Base-by-base conservation (phyloP, 106 monocot genomes). In the Dactylorhiza incarnata region DNA sequence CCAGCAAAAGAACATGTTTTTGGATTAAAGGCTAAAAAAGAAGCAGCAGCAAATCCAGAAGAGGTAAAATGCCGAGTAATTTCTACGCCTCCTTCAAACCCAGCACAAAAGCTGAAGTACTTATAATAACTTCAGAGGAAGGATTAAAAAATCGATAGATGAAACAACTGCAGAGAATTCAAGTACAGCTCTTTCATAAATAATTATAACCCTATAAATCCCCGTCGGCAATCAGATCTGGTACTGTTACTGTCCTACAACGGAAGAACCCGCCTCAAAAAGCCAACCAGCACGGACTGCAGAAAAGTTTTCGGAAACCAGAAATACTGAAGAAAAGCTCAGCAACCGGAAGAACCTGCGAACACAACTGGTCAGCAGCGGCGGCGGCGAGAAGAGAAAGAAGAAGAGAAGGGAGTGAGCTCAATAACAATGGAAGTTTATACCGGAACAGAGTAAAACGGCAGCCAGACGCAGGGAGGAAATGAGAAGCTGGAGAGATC, bases 141-240 rank as follows among this genome's bases (percentile, higher is more conserved):
- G 13, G 3, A 65, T 26, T 65, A 65, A 65, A 65, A 65, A 65
- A 65, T 65, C 11, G 2, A 65, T 65, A 24, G 37, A 65, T 11
- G 12, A 25, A 29, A 59, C 9, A 19, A 9, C 20, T 59, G 58
- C 6, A n/a, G 19, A 14, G 65, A 65, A 69, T 44, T 69, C 45
- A 69, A 69, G 69, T 69, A 69, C 69, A 69, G 45, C 29, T 45
- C 69, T 69, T 46, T 46, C 43, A 17, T 14, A 69, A 69, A 69
- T 19, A 69, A 69, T 69, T 9, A 13, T 10, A 66, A 66, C 66
- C 12, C 66, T 26, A 24, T 23, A 15, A 69, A 69, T 16, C 43
- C 45, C 24, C 14, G 46, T 45, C 24, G 66, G 69, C 44, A 46
- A 69, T 69, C 69, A 69, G 69, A 69, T 69, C 69, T 69, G 69